Percentiles rank a stretch among this genome's conserved stretches.
Conservation (phyloP, 495 filamentous ascomycete species). For the Delitschia confertaspora region DNA sequence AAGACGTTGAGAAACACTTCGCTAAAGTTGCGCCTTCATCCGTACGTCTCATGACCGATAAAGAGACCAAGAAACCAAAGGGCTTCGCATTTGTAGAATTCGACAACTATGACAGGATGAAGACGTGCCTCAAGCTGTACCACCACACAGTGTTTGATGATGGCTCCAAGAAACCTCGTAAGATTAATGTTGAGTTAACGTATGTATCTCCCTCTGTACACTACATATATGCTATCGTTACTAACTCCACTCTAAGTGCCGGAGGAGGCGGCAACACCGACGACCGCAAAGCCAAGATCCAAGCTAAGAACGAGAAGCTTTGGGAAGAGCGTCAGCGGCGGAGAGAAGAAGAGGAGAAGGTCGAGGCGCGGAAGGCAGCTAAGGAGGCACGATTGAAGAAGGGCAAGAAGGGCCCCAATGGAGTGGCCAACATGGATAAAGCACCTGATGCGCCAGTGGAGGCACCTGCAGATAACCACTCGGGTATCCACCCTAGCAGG, state of each 20-base stretch:
- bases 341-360: conserved; percentile 20
- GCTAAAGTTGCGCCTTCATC: conserved; percentile 59
- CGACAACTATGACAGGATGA: conserved; percentile 79
- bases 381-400: conserved; percentile 15
- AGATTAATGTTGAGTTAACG: conserved; percentile 87
- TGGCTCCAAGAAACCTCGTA: conserved; percentile 47
- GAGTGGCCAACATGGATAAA: conserved; percentile 3
- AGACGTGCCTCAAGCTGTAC: conserved; percentile 79
- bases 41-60: conserved; percentile 68
- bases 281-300: conserved; percentile 62
- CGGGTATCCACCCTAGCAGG: conserved; percentile 33
- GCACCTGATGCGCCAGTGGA: not conserved
- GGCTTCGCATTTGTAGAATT: conserved; percentile 95
- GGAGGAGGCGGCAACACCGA: conserved; percentile 74
- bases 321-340: conserved; percentile 33
- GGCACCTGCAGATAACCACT: conserved; percentile 4
- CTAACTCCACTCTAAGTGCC: conserved; percentile 38
- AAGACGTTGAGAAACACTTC: conserved; percentile 65
- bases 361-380: conserved; percentile 22
- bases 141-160: conserved; percentile 81
- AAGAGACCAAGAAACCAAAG: conserved; percentile 59
- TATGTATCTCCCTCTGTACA: conserved; percentile 8
- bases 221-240: not conserved
- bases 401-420: conserved; percentile 10
- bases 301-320: conserved; percentile 78